A percentile compares a stretch with the other conserved stretches of the same genome.
phyloP scores from a whole-genome alignment of 441 rosid genomes.

The Croton laevigatus region DNA sequence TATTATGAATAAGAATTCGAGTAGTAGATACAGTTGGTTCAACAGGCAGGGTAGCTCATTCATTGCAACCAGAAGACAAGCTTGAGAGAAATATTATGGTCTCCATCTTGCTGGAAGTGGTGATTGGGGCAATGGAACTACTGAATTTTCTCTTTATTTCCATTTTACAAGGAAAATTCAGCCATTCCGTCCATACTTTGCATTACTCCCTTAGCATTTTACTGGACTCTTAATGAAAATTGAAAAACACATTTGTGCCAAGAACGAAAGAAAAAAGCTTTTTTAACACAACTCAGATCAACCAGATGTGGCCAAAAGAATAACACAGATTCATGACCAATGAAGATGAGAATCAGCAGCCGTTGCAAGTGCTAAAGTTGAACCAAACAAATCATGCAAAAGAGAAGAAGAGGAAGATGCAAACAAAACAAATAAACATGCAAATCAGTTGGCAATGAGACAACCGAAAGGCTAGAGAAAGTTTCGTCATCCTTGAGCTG shows the following conservation, averaged over 20 bases:
- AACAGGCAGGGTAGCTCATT: neutral
- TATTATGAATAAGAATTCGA: too few relatives aligned
- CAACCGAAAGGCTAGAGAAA: neutral
- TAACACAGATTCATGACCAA: neutral
- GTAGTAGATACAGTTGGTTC: too few relatives aligned
- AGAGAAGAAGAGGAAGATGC: neutral
- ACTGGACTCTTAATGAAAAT: too few relatives aligned
- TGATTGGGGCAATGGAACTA: neutral
- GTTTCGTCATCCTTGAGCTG: neutral
- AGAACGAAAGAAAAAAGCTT: too few relatives aligned
- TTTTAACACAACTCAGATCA: too few relatives aligned
- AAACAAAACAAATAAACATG: neutral
- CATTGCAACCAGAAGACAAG: neutral
- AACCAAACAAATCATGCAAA: neutral
- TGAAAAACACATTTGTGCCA: too few relatives aligned
- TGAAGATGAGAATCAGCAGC: neutral
- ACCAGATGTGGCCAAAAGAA: neutral
- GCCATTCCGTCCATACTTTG: neutral
- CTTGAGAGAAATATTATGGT: too few relatives aligned
- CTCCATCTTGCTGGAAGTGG: neutral
- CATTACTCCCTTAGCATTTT: neutral
- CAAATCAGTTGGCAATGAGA: neutral
- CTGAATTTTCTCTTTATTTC: neutral
- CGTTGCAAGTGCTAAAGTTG: neutral
- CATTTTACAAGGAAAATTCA: neutral